phyloP scores from a whole-genome alignment of 371 early-diverging fungal species.

The Syncephalastrum monosporum region DNA sequence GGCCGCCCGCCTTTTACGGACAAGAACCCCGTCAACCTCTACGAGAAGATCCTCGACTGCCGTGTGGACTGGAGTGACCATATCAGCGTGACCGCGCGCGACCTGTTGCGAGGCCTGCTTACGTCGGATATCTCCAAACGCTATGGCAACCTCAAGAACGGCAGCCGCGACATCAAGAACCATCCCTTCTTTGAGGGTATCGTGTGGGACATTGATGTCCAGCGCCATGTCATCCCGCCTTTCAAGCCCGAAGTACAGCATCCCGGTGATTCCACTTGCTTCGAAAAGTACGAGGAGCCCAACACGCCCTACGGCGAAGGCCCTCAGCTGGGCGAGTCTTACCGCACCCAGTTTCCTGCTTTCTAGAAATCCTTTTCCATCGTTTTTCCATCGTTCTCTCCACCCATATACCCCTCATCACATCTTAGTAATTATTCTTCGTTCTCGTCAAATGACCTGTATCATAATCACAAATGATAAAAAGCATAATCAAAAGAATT shows the following conservation, averaged over 20 bases:
- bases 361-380: slow-evolving; percentile 18
- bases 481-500: too few relatives aligned
- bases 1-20: slow-evolving; percentile 95
- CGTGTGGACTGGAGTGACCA: slow-evolving; percentile 76
- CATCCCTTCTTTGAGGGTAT: slow-evolving; percentile 95
- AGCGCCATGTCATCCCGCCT: slow-evolving; percentile 83
- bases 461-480: too few relatives aligned
- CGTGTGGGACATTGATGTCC: slow-evolving; percentile 83
- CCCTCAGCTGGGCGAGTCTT: slow-evolving; percentile 24
- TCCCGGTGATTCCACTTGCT: slow-evolving; percentile 92
- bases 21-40: slow-evolving; percentile 85
- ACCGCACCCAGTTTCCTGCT: slow-evolving; percentile 43
- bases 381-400: too few relatives aligned
- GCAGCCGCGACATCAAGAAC: slow-evolving; percentile 85
- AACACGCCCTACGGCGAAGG: slow-evolving; percentile 52
- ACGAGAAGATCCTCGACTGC: slow-evolving; percentile 77
- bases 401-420: too few relatives aligned
- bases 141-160: slow-evolving; percentile 85
- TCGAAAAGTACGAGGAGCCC: slow-evolving; percentile 90
- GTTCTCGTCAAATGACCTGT: too few relatives aligned
- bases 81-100: slow-evolving; percentile 86
- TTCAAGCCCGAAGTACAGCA: slow-evolving; percentile 80
- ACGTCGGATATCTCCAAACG: slow-evolving; percentile 85
- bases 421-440: too few relatives aligned
- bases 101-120: slow-evolving; percentile 85